Evolutionary conservation across 2,329 filamentous ascomycete genomes (phyloP).

Genomic region (Zarea fungicola): DNA sequence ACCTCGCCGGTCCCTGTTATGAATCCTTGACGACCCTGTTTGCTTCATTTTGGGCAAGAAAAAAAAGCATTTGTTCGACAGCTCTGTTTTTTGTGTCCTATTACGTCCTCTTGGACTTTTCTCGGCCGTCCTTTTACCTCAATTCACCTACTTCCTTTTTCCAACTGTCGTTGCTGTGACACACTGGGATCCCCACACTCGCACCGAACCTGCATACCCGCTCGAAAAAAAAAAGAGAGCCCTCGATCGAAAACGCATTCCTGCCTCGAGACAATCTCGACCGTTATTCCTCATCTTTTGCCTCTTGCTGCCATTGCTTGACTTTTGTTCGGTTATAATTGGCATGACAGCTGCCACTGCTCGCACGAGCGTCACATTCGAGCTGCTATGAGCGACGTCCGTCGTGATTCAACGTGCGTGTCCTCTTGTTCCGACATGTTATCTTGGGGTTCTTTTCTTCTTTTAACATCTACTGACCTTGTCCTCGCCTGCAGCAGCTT

Average conservation of each 20-base stretch:
- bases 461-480: constrained; percentile 27
- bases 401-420: constrained; percentile 44
- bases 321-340: not conserved
- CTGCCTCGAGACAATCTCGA: constrained; percentile 8
- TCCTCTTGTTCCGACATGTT: constrained; percentile 9
- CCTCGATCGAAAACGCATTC: not conserved
- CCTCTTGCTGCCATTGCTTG: not conserved
- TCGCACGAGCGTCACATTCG: constrained; percentile 15
- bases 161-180: constrained; percentile 13
- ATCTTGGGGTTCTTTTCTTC: not conserved
- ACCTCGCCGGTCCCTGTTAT: constrained; percentile 9
- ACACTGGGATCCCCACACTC: constrained; percentile 11
- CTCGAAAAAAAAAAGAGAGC: constrained; percentile 8
- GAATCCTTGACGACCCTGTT: constrained; percentile 1
- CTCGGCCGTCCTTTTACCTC: not conserved
- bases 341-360: constrained; percentile 9
- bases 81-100: not conserved
- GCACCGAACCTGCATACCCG: constrained; percentile 9
- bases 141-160: not conserved
- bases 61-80: not conserved
- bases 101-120: not conserved
- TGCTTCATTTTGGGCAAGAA: not conserved
- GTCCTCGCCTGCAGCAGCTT: constrained; percentile 40
- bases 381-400: constrained; percentile 61
- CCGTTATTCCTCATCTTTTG: not conserved